Conservation (phyloP, 1,284 basidiomycete species). For the Pseudozyma sp. region DNA sequence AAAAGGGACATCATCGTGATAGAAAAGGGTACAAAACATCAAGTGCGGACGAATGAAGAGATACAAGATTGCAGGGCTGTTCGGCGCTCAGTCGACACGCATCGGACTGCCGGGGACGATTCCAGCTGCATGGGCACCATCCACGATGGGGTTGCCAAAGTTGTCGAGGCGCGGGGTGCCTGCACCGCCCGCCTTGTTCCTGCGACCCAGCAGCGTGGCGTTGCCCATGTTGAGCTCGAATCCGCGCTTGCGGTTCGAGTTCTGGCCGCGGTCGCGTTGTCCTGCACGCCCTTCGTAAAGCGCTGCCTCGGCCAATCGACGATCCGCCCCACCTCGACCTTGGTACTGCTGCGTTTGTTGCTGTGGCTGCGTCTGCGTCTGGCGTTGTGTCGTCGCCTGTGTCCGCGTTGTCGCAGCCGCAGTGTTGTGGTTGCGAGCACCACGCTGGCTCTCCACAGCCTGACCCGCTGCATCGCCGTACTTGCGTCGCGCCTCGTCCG, state of each 20-base stretch:
- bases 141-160: conserved; percentile 41
- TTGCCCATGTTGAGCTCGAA: conserved; percentile 66
- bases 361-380: conserved; percentile 30
- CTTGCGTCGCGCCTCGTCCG: conserved; percentile 58
- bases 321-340: conserved; percentile 62
- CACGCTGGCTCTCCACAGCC: conserved; percentile 59
- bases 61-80: too few species aligned
- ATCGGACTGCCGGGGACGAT: conserved; percentile 58
- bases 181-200: conserved; percentile 47
- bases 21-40: too few species aligned
- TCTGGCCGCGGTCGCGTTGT: conserved; percentile 55
- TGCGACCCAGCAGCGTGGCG: conserved; percentile 61
- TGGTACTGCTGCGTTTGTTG: conserved; percentile 59
- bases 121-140: conserved; percentile 43
- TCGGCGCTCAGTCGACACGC: conserved; percentile 41
- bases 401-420: conserved; percentile 20
- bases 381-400: conserved; percentile 36
- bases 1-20: too few species aligned
- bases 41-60: too few species aligned
- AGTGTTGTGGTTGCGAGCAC: conserved; percentile 54
- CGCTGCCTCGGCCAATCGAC: conserved; percentile 68
- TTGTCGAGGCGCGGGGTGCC: conserved; percentile 31
- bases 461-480: conserved; percentile 68
- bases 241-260: conserved; percentile 48
- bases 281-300: conserved; percentile 64